Evolutionary conservation across 257 asterid genomes (phyloP).

Genomic region (Forsythia suspensa): DNA sequence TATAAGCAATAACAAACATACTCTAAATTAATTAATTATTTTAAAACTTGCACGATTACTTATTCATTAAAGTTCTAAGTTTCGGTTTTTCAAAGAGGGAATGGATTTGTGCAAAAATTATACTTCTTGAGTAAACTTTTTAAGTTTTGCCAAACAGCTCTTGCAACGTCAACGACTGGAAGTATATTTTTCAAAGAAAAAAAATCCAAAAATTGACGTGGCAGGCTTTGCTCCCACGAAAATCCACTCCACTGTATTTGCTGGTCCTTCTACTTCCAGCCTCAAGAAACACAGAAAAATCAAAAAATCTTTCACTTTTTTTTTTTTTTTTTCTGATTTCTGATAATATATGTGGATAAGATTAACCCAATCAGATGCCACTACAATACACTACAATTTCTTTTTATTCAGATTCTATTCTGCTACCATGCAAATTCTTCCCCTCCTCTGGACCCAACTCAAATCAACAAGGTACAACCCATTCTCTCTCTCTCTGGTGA

Average conservation of each 20-base stretch:
- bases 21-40: too few species aligned
- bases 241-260: background rate
- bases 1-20: too few species aligned
- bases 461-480: background rate
- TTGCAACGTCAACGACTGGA: background rate
- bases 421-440: slow-evolving; percentile 25
- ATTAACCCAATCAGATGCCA: slow-evolving; percentile 21
- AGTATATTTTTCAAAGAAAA: background rate
- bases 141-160: too few species aligned
- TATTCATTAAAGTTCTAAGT: too few species aligned
- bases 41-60: too few species aligned
- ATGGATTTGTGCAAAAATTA: too few species aligned
- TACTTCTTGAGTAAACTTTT: too few species aligned
- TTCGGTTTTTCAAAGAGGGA: too few species aligned
- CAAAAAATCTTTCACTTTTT: background rate
- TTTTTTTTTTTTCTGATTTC: slow-evolving; percentile 17
- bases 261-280: background rate
- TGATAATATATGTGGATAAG: slow-evolving; percentile 49
- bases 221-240: slow-evolving; percentile 25
- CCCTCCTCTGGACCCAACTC: slow-evolving; percentile 7
- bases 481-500: background rate
- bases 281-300: background rate
- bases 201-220: slow-evolving; percentile 26
- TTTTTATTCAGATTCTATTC: slow-evolving; percentile 3
- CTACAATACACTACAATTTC: slow-evolving; percentile 5